These are phyloP conservation scores for Solanum paucissectum DNA, from an alignment of 257 asterid species.

Conservation along the genomic window DNA sequence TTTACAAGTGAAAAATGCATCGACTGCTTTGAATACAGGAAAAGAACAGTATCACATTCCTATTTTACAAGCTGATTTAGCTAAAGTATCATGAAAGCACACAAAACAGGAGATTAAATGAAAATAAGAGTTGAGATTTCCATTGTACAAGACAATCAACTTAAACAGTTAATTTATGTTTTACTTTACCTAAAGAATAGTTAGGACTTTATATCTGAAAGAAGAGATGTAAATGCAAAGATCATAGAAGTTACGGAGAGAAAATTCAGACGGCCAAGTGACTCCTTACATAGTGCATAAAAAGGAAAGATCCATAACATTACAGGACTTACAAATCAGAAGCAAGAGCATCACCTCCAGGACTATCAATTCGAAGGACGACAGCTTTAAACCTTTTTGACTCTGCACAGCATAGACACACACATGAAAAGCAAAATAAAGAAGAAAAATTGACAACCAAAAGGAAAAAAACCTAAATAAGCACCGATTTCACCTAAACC, in stretches of 20 bases:
- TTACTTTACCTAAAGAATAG: not conserved
- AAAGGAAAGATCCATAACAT: not conserved
- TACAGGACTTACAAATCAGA: slow-evolving; percentile 80
- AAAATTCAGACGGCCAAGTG: not conserved
- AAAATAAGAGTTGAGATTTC: not conserved
- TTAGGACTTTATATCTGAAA: not conserved
- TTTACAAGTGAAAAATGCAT: not conserved
- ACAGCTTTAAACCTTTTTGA: slow-evolving; percentile 85
- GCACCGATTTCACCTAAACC: not conserved
- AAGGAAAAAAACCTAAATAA: not conserved
- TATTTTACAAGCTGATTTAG: not conserved
- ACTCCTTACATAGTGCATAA: not conserved
- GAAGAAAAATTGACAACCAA: not conserved
- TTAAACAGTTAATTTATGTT: not conserved
- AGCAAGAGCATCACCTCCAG: slow-evolving; percentile 99
- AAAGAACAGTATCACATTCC: not conserved
- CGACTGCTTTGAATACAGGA: not conserved
- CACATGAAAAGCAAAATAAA: not conserved
- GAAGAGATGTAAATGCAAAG: not conserved
- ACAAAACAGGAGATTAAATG: not conserved
- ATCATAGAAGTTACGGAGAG: not conserved
- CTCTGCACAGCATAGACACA: slow-evolving; percentile 33
- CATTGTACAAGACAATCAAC: not conserved
- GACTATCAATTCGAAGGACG: slow-evolving; percentile 89
- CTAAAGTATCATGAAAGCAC: not conserved